phyloP scores from a whole-genome alignment of 805 yeast species.

The Yamadazyma scolyti region DNA sequence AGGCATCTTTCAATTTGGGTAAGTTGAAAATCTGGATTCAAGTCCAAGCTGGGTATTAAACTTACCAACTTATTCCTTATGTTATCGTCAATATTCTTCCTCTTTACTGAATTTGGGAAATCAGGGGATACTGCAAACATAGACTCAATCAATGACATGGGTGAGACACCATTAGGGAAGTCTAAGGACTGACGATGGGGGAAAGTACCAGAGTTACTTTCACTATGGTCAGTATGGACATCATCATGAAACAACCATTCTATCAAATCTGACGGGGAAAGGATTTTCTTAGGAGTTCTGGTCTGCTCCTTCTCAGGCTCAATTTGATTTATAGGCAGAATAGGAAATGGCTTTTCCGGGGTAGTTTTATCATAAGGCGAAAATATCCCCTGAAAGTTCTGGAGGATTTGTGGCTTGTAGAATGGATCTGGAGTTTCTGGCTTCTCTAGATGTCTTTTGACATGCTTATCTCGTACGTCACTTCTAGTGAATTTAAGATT shows the following conservation, averaged over 20 bases:
- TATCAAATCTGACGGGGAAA: slow-evolving; percentile 26
- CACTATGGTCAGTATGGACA: slow-evolving; percentile 1
- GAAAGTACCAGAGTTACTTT: slow-evolving; percentile 1
- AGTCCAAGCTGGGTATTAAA: slow-evolving; percentile 14
- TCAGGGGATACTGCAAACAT: slow-evolving; percentile 17
- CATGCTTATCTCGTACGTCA: slow-evolving; percentile 21
- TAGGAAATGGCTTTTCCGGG: no score
- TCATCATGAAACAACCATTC: slow-evolving; percentile 29
- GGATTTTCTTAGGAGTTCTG: slow-evolving; percentile 1
- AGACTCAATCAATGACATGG: slow-evolving; percentile 14
- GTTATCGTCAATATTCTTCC: slow-evolving; percentile 13
- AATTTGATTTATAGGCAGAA: no score
- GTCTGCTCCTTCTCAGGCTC: no score
- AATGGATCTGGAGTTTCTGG: no score
- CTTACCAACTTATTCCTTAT: slow-evolving; percentile 9
- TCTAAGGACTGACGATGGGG: slow-evolving; percentile 6
- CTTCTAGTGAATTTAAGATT: slow-evolving; percentile 14
- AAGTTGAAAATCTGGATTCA: slow-evolving; percentile 14
- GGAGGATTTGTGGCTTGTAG: no score
- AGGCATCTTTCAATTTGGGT: slow-evolving; percentile 16
- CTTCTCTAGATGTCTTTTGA: slow-evolving; percentile 12
- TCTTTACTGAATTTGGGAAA: slow-evolving; percentile 15
- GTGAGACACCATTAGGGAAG: slow-evolving; percentile 14
- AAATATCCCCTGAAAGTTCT: no score
- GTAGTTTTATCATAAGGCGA: no score